Evolutionary conservation across 352 stramenopile genomes (phyloP).

Genomic region (Phytophthora kernoviae): DNA sequence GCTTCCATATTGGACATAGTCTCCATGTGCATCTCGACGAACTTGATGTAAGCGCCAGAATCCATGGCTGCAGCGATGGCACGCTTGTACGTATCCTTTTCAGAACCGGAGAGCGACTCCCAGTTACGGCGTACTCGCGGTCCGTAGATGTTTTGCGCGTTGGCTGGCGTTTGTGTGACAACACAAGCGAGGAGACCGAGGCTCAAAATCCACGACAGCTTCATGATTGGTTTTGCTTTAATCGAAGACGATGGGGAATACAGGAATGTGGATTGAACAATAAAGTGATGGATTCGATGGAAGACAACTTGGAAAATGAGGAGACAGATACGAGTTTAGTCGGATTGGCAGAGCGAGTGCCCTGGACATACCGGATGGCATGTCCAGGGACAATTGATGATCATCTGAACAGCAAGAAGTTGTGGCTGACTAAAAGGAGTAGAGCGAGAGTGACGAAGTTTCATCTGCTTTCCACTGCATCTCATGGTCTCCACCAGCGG

Average conservation of each 20-base stretch:
- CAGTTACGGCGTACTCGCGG: slow-evolving; percentile 43
- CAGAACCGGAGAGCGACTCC: slow-evolving; percentile 26
- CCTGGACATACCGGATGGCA: not conserved
- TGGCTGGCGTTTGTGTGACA: not conserved
- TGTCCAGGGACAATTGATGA: not conserved
- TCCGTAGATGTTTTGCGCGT: slow-evolving; percentile 20
- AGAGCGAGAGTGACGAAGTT: slow-evolving; percentile 8
- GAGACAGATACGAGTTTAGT: not conserved
- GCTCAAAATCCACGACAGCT: slow-evolving; percentile 13
- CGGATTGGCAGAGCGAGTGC: not conserved
- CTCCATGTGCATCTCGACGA: slow-evolving; percentile 57
- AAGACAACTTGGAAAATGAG: slow-evolving; percentile 24
- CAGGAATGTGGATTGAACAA: not conserved
- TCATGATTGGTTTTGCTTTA: slow-evolving; percentile 1
- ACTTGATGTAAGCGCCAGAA: slow-evolving; percentile 47
- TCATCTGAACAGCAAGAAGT: slow-evolving; percentile 5
- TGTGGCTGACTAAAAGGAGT: slow-evolving; percentile 9
- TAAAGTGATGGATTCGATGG: slow-evolving; percentile 1
- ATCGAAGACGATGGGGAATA: not conserved
- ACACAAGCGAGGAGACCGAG: slow-evolving; percentile 15
- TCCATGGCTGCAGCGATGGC: slow-evolving; percentile 46
- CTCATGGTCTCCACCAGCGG: slow-evolving; percentile 5
- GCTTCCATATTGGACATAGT: slow-evolving; percentile 37
- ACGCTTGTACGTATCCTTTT: slow-evolving; percentile 44
- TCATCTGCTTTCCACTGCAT: slow-evolving; percentile 15